Evolutionary conservation across 2,329 filamentous ascomycete genomes (phyloP).

Genomic region (Magnaporthiopsis incrustans): DNA sequence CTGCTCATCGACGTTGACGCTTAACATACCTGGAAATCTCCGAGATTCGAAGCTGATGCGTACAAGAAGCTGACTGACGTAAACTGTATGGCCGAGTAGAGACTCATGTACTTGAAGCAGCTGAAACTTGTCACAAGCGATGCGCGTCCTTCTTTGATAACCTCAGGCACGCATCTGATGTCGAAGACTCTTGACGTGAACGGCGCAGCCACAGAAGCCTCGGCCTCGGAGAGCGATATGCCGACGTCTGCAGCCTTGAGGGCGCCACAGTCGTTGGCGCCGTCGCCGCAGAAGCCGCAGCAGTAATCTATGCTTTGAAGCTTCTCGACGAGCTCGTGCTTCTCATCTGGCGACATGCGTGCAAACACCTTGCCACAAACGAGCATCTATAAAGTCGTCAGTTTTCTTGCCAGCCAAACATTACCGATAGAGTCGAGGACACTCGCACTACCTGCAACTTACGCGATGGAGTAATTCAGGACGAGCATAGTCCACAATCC

Average conservation of each 20-base stretch:
- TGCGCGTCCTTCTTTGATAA: conserved; percentile 89
- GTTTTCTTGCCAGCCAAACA: neutral
- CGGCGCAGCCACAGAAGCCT: conserved; percentile 95
- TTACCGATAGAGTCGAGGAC: neutral
- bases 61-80: conserved; percentile 96
- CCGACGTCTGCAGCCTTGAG: conserved; percentile 96
- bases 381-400: conserved; percentile 57
- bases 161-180: conserved; percentile 87
- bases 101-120: conserved; percentile 99
- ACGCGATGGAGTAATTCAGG: conserved; percentile 63
- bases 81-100: conserved; percentile 99
- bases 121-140: conserved; percentile 97
- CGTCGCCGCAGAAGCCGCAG: conserved; percentile 92
- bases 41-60: conserved; percentile 84
- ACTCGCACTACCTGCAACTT: neutral
- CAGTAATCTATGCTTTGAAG: conserved; percentile 94
- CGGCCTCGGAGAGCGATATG: conserved; percentile 92
- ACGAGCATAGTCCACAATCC: conserved; percentile 86
- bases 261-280: conserved; percentile 94
- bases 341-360: conserved; percentile 97
- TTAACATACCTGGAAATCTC: conserved; percentile 71
- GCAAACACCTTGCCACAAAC: conserved; percentile 89
- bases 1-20: neutral
- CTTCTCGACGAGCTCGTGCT: conserved; percentile 95
- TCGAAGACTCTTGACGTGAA: conserved; percentile 95